phyloP scores from a whole-genome alignment of 192 early-diverging fungal genomes.

The Backusella westeae region DNA sequence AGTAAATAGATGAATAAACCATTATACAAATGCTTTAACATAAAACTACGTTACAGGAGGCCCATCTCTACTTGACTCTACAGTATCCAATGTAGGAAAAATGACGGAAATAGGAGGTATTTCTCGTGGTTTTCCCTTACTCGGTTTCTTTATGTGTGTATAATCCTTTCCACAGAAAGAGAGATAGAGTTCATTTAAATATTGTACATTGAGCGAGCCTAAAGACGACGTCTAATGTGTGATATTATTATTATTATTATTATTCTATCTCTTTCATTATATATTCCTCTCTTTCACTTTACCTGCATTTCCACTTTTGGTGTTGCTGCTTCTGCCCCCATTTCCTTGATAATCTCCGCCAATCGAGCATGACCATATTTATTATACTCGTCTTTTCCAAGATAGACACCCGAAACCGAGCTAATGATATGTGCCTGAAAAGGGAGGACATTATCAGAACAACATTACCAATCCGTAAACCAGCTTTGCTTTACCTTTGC shows the following conservation, averaged over 20 bases:
- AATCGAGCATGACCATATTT: conserved; percentile 53
- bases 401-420: conserved; percentile 45
- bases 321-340: conserved; percentile 10
- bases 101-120: conserved; percentile 39
- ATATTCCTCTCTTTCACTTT: not conserved
- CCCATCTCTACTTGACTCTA: conserved; percentile 32
- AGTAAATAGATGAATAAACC: not conserved
- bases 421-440: conserved; percentile 48
- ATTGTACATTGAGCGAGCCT: conserved; percentile 35
- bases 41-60: conserved; percentile 13
- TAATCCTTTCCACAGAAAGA: conserved; percentile 40
- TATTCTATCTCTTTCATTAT: not conserved
- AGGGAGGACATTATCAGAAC: no score
- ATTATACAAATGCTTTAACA: not conserved
- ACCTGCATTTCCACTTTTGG: conserved; percentile 48
- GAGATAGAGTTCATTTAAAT: conserved; percentile 39
- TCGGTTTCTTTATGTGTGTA: not conserved
- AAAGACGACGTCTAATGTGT: conserved; percentile 45
- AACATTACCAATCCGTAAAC: not conserved
- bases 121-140: not conserved
- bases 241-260: not conserved
- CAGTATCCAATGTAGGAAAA: conserved; percentile 42
- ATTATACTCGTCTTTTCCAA: conserved; percentile 28
- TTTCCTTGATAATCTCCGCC: conserved; percentile 33
- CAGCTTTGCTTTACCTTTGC: conserved; percentile 37